Evolutionary conservation across 805 yeast species (phyloP).

Genomic region (Lachancea sp.): DNA sequence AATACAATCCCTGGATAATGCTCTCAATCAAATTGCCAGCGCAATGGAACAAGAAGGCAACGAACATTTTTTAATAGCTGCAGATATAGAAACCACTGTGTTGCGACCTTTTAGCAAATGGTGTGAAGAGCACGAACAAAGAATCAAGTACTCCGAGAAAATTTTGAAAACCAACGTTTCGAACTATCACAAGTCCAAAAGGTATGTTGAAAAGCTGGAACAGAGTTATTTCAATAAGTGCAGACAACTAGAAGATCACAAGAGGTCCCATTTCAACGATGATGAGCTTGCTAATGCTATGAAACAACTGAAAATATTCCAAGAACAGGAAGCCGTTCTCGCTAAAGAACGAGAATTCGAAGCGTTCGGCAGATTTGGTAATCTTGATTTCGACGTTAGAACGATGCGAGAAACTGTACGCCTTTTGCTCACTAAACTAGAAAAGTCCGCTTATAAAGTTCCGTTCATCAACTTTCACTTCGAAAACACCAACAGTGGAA

Average conservation of each 20-base stretch:
- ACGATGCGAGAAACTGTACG: conserved; percentile 37
- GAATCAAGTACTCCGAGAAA: conserved; percentile 57
- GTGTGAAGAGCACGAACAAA: conserved; percentile 64
- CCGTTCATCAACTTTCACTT: conserved; percentile 43
- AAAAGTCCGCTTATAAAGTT: conserved; percentile 49
- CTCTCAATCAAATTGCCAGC: conserved; percentile 42
- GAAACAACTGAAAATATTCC: conserved; percentile 20
- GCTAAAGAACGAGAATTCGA: conserved; percentile 28
- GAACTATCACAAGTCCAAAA: conserved; percentile 43
- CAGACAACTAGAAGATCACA: conserved; percentile 60
- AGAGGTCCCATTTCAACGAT: conserved; percentile 21
- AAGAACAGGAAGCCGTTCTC: conserved; percentile 20
- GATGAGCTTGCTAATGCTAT: conserved; percentile 22
- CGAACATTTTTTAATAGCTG: conserved; percentile 59
- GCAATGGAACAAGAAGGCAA: conserved; percentile 56
- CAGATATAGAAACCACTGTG: conserved; percentile 53
- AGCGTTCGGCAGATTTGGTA: conserved; percentile 26
- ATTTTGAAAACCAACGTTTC: conserved; percentile 46
- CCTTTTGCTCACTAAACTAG: conserved; percentile 43
- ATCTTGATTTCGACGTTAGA: conserved; percentile 31
- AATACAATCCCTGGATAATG: conserved; percentile 39
- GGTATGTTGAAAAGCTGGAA: conserved; percentile 45
- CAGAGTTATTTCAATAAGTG: conserved; percentile 73
- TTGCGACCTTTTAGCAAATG: conserved; percentile 66
- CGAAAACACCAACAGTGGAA: conserved; percentile 31